These are phyloP conservation scores for Exophiala calicioides DNA, from an alignment of 2,329 filamentous ascomycete genomes.

Conservation along the genomic window DNA sequence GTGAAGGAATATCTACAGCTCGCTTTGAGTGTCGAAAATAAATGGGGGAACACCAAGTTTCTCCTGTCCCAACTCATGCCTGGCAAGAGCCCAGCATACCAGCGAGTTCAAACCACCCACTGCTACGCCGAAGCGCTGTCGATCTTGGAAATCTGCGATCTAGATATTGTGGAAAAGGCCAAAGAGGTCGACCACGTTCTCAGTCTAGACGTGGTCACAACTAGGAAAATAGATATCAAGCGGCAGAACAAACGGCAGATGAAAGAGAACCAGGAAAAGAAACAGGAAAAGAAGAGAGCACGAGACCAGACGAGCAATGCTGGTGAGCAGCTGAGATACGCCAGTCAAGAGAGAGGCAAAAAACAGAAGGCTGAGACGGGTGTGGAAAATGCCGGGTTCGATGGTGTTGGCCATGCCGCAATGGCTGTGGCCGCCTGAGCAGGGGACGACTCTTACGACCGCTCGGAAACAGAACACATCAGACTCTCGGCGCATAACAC, in stretches of 20 bases:
- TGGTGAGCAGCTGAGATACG: slow-evolving; percentile 2
- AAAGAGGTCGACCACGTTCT: slow-evolving; percentile 65
- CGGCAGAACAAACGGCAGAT: slow-evolving; percentile 28
- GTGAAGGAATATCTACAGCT: slow-evolving; percentile 72
- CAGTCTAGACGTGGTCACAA: slow-evolving; percentile 54
- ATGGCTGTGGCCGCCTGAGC: slow-evolving; percentile 27
- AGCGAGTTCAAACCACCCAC: slow-evolving; percentile 63
- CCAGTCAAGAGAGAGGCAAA: slow-evolving; percentile 20
- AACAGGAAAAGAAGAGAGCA: slow-evolving; percentile 25
- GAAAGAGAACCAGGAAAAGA: slow-evolving; percentile 23
- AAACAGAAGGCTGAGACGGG: slow-evolving; percentile 30
- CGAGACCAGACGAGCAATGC: slow-evolving; percentile 11
- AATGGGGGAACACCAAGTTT: slow-evolving; percentile 91
- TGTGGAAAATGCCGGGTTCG: slow-evolving; percentile 30
- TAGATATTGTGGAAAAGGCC: slow-evolving; percentile 60
- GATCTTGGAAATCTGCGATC: slow-evolving; percentile 62
- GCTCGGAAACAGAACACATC: no score
- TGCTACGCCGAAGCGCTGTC: slow-evolving; percentile 71
- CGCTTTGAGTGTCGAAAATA: slow-evolving; percentile 77
- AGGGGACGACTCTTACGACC: no score
- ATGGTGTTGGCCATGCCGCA: slow-evolving; percentile 28
- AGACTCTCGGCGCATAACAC: no score
- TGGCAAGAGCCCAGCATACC: slow-evolving; percentile 68
- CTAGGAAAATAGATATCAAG: slow-evolving; percentile 29
- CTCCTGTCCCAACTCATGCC: slow-evolving; percentile 82